Percentiles rank a stretch among this genome's conserved stretches.
Conservation (phyloP, 495 filamentous ascomycete genomes). For the Penicillium simplicissimum region DNA sequence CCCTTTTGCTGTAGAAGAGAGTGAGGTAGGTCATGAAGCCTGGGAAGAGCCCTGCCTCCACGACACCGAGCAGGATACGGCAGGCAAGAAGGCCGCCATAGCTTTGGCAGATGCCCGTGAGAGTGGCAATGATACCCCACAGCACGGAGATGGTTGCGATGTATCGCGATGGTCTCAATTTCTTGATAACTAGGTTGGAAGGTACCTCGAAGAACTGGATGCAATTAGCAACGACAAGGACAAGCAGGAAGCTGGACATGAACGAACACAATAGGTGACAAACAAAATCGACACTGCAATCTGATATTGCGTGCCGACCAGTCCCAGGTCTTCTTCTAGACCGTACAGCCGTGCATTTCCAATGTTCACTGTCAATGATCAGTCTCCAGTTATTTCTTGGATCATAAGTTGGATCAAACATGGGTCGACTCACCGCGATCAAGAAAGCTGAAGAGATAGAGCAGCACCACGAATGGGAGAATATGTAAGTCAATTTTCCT, state of each 20-base stretch:
- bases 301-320: conserved; percentile 67
- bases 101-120: conserved; percentile 62
- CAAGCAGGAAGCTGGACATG: neutral
- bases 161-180: conserved; percentile 71
- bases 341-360: conserved; percentile 72
- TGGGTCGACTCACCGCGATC: conserved; percentile 47
- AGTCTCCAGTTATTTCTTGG: neutral
- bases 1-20: conserved; percentile 72
- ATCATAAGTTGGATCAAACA: conserved; percentile 12
- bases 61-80: conserved; percentile 54
- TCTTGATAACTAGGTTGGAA: conserved; percentile 77
- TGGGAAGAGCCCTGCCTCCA: conserved; percentile 56
- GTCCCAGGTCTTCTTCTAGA: conserved; percentile 64
- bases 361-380: conserved; percentile 63
- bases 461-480: conserved; percentile 58
- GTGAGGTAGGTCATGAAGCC: conserved; percentile 69
- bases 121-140: conserved; percentile 73
- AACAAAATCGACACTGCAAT: conserved; percentile 71
- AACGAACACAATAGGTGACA: conserved; percentile 63
- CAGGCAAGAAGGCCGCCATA: conserved; percentile 59
- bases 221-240: neutral
- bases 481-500: conserved; percentile 61
- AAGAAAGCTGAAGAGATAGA: conserved; percentile 68
- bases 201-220: conserved; percentile 46
- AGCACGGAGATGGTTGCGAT: conserved; percentile 61